A percentile compares a stretch with the other conserved stretches of the same genome.
Conservation (phyloP, 805 yeast genomes). For the Ascoidea rubescens region DNA sequence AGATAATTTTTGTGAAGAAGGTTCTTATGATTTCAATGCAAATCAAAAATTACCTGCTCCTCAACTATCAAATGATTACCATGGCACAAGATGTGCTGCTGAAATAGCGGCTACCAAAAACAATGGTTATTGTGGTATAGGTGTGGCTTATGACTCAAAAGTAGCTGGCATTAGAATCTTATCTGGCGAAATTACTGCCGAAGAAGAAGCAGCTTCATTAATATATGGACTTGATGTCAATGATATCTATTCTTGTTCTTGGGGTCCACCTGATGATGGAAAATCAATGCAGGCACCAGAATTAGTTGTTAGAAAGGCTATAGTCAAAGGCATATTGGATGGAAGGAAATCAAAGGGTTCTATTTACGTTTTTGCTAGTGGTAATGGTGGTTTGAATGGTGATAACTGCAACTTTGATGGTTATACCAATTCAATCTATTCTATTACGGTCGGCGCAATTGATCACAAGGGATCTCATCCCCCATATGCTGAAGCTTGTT, state of each 20-base stretch:
- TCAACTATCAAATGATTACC: slow-evolving; percentile 66
- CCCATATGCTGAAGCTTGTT: slow-evolving; percentile 78
- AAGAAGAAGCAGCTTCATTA: slow-evolving; percentile 85
- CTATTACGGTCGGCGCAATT: slow-evolving; percentile 89
- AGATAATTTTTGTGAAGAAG: slow-evolving; percentile 55
- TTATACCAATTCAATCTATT: slow-evolving; percentile 87
- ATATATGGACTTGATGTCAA: slow-evolving; percentile 68
- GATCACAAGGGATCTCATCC: slow-evolving; percentile 85
- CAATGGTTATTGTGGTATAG: slow-evolving; percentile 86
- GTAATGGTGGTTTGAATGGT: slow-evolving; percentile 74
- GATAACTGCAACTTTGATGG: slow-evolving; percentile 97
- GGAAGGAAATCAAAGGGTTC: slow-evolving; percentile 80
- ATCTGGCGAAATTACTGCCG: slow-evolving; percentile 66
- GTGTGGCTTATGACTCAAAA: slow-evolving; percentile 80
- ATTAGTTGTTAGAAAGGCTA: slow-evolving; percentile 60
- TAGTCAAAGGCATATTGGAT: slow-evolving; percentile 69
- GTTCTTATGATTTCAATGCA: slow-evolving; percentile 90
- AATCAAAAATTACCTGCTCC: slow-evolving; percentile 70
- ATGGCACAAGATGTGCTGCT: slow-evolving; percentile 97
- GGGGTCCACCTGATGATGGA: slow-evolving; percentile 98
- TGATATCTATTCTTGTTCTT: slow-evolving; percentile 91
- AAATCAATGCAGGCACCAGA: slow-evolving; percentile 77
- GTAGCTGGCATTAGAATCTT: slow-evolving; percentile 86
- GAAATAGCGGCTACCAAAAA: slow-evolving; percentile 81
- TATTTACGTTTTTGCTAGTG: slow-evolving; percentile 88